phyloP scores from a whole-genome alignment of 2,329 filamentous ascomycete species.

The Xylaria sp. region DNA sequence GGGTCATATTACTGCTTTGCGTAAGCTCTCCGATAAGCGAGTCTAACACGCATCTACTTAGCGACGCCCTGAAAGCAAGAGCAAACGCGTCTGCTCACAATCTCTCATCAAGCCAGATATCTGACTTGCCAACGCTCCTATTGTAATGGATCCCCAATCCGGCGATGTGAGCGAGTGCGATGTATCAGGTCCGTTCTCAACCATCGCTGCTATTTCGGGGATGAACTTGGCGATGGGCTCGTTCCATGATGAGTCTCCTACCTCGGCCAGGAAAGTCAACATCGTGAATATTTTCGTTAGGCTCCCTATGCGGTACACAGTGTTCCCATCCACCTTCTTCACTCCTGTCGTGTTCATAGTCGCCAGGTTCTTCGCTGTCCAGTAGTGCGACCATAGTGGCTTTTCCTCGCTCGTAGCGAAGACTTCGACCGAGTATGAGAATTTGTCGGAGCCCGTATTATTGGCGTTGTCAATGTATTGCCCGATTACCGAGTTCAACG shows the following conservation, averaged over 20 bases:
- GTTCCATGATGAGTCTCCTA: conserved; percentile 50
- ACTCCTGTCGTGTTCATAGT: conserved; percentile 47
- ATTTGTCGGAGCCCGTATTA: conserved; percentile 41
- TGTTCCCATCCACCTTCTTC: conserved; percentile 39
- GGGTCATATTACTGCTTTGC: conserved; percentile 29
- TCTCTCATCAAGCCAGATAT: conserved; percentile 50
- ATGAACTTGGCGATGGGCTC: conserved; percentile 54
- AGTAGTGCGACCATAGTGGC: conserved; percentile 44
- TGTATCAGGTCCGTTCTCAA: conserved; percentile 22
- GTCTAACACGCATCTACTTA: conserved; percentile 30
- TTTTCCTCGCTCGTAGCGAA: conserved; percentile 44
- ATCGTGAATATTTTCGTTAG: conserved; percentile 53
- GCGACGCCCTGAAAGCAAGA: neutral
- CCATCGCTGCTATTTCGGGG: conserved; percentile 49
- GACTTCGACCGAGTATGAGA: conserved; percentile 50
- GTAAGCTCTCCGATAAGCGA: conserved; percentile 43
- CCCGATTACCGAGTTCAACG: conserved; percentile 41
- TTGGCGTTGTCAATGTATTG: conserved; percentile 48
- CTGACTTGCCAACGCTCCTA: conserved; percentile 44
- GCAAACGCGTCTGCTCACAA: conserved; percentile 40
- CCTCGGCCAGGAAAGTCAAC: conserved; percentile 49
- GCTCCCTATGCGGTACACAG: conserved; percentile 47
- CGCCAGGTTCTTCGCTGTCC: conserved; percentile 47
- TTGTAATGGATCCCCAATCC: conserved; percentile 44
- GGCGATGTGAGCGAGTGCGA: conserved; percentile 43